phyloP scores from a whole-genome alignment of 2,329 filamentous ascomycete species.

The Cadophora sp. region DNA sequence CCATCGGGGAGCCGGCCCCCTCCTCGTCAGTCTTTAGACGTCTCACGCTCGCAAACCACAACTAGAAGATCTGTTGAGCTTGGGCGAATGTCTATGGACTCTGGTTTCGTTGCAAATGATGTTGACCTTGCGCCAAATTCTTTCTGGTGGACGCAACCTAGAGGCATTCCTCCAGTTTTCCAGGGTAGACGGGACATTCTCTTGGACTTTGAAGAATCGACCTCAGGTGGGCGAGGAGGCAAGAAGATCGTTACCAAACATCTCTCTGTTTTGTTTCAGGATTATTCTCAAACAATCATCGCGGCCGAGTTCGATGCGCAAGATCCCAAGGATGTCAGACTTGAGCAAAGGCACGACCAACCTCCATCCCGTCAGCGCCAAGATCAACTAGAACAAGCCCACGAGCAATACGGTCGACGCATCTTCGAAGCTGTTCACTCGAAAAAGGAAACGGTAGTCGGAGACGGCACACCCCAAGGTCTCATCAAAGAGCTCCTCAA shows the following conservation, averaged over 20 bases:
- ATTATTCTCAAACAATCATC: conserved; percentile 95
- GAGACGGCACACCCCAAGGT: conserved; percentile 80
- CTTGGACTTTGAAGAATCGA: conserved; percentile 81
- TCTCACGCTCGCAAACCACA: conserved; percentile 57
- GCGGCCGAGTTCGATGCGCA: conserved; percentile 79
- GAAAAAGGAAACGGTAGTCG: conserved; percentile 82
- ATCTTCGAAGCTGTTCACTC: conserved; percentile 74
- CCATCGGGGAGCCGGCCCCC: conserved; percentile 43
- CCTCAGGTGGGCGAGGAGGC: conserved; percentile 71
- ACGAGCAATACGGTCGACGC: conserved; percentile 79
- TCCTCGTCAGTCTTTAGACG: conserved; percentile 69
- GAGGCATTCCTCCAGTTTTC: conserved; percentile 79
- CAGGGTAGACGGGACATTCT: conserved; percentile 85
- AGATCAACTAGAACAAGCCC: conserved; percentile 89
- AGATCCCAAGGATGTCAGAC: conserved; percentile 72
- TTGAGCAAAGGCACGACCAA: conserved; percentile 87
- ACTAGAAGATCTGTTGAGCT: conserved; percentile 70
- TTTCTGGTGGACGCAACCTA: conserved; percentile 87
- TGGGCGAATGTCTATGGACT: conserved; percentile 74
- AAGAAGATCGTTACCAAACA: conserved; percentile 78
- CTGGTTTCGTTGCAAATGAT: conserved; percentile 86
- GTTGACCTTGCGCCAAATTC: conserved; percentile 77
- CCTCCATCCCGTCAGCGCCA: conserved; percentile 85
- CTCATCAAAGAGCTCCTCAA: conserved; percentile 82
- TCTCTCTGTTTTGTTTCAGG: conserved; percentile 87